phyloP scores from a whole-genome alignment of 768 basidiomycete species.

The Calocera viscosa region DNA sequence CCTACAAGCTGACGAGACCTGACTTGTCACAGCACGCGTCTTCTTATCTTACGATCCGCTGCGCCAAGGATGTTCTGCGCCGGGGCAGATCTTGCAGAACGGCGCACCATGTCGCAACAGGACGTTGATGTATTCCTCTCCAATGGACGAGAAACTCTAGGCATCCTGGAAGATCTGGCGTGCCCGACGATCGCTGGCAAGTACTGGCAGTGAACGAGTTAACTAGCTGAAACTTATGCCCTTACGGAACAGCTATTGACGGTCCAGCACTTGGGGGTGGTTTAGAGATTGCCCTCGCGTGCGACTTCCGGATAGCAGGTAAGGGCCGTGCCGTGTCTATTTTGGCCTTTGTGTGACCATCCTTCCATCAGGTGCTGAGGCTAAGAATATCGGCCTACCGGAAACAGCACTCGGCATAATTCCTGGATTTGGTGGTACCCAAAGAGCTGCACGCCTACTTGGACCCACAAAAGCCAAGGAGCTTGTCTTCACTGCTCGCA shows the following conservation, averaged over 20 bases:
- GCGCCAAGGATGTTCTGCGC: constrained; percentile 75
- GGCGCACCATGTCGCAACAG: constrained; percentile 62
- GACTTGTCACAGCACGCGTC: constrained; percentile 43
- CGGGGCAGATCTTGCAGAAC: constrained; percentile 78
- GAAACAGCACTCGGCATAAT: constrained; percentile 71
- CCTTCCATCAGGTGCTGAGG: constrained; percentile 24
- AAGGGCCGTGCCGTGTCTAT: constrained; percentile 19
- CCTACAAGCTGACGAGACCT: background rate
- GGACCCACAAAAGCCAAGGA: constrained; percentile 75
- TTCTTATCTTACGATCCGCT: constrained; percentile 72
- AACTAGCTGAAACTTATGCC: background rate
- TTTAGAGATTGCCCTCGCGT: constrained; percentile 73
- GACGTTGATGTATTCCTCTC: constrained; percentile 69
- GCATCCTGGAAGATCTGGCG: constrained; percentile 64
- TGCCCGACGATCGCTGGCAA: constrained; percentile 67
- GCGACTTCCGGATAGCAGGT: constrained; percentile 86
- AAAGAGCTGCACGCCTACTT: constrained; percentile 62
- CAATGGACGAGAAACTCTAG: constrained; percentile 57
- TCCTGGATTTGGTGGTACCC: constrained; percentile 83
- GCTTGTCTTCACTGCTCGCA: constrained; percentile 69
- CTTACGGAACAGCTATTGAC: constrained; percentile 49
- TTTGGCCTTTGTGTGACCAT: background rate
- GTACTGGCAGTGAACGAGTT: background rate
- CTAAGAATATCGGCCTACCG: constrained; percentile 79
- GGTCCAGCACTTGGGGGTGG: constrained; percentile 92